Evolutionary conservation across 495 filamentous ascomycete species (phyloP), one percentile per base, ranked within the genome.

Genomic region (Amphirosellinia nigrospora): DNA sequence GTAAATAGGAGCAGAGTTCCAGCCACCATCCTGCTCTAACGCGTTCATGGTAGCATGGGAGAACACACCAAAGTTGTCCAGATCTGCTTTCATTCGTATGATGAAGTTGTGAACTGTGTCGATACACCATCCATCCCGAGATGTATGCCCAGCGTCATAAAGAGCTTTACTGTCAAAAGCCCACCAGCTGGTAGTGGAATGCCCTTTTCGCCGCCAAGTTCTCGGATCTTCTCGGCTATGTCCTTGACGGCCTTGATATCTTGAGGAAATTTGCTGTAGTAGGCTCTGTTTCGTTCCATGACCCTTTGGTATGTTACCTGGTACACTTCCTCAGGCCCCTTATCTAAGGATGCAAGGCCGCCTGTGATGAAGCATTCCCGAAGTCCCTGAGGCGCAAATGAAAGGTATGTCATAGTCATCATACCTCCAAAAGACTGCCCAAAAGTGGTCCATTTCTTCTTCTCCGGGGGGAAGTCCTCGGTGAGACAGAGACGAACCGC

Each of bases 361-460:
- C 94, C 96, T 32, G 89, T 89, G 30, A 92, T 83, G 76, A 96
- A 98, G 26, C 87, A 92, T 81, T 98, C 94, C 41, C 86, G 86
- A 55, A 98, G 82, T 0, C 91, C 89, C 41, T 93, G 86, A 0
- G 93, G 93, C 70, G 88, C 90, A 68, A 90, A 87, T 19, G 92
- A 96, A 11, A 98, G 84, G 79, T 97, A 98, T 32, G 90, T 91
- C 19, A 91, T 82, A 7, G 84, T 83, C 68, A 92, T 94, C 79
- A 97, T 97, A 1, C 95, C 96, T 38, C 96, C 95, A 76, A 96
- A 98, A 23, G 91, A 94, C 80, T 98, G 95, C 13, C 96, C 96
- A 58, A 96, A 88, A 39, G 93, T 83, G 50, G 82, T 84, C 95
- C 96, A 98, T 80, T 91, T 91, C 73, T 89, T 87, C 74, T 92